These are phyloP conservation scores for Xylaria longipes DNA, from an alignment of 495 filamentous ascomycete species.

Conservation along the genomic window DNA sequence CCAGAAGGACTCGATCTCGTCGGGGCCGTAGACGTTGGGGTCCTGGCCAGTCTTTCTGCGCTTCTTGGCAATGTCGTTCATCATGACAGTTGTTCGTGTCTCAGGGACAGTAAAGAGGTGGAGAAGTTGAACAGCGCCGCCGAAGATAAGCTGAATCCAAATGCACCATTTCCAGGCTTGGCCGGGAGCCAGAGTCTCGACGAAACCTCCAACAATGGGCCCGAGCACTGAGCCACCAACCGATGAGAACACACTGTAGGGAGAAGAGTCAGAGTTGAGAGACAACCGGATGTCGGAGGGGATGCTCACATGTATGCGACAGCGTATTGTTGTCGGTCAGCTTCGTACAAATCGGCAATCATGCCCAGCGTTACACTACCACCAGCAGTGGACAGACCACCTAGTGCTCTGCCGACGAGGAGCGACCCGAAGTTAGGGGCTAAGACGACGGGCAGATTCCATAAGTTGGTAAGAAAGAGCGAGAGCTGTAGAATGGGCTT, in stretches of 20 bases:
- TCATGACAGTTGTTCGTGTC: constrained; percentile 70
- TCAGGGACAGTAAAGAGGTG: constrained; percentile 74
- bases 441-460: constrained; percentile 74
- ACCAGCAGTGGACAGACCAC: constrained; percentile 75
- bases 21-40: constrained; percentile 63
- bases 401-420: constrained; percentile 69
- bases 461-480: constrained; percentile 76
- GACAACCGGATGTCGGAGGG: neutral
- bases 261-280: neutral
- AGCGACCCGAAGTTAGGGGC: constrained; percentile 74
- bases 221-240: constrained; percentile 79
- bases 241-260: constrained; percentile 70
- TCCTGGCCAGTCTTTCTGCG: constrained; percentile 60
- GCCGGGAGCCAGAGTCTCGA: constrained; percentile 58
- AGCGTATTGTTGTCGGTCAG: constrained; percentile 74
- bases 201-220: constrained; percentile 80
- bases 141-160: constrained; percentile 83
- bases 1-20: constrained; percentile 62
- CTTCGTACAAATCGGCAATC: constrained; percentile 81
- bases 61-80: constrained; percentile 71
- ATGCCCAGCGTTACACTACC: constrained; percentile 84
- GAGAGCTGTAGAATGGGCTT: constrained; percentile 75
- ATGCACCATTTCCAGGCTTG: constrained; percentile 74
- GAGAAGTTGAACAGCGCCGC: constrained; percentile 67
- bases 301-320: constrained; percentile 63